These are phyloP conservation scores for Pestalotiopsis sp. DNA, from an alignment of 2,329 filamentous ascomycete genomes.

Conservation along the genomic window DNA sequence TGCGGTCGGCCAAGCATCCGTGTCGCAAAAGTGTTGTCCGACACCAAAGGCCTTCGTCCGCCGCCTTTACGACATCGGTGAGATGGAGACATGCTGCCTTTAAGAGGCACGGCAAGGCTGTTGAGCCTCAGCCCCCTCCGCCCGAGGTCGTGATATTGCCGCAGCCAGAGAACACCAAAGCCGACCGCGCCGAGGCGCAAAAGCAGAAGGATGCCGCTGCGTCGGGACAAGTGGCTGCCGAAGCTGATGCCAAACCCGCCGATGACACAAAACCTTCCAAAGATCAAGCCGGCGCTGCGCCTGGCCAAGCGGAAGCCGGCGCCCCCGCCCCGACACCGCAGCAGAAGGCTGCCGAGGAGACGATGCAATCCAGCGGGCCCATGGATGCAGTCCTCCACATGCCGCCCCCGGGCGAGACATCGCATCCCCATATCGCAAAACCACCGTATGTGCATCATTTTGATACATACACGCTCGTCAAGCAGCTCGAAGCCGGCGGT, in stretches of 20 bases:
- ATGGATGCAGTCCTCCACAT: slow-evolving; percentile 53
- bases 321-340: slow-evolving; percentile 28
- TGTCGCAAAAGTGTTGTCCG: slow-evolving; percentile 31
- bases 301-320: slow-evolving; percentile 11
- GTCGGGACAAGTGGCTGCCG: not conserved
- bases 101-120: slow-evolving; percentile 62
- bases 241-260: not conserved
- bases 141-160: slow-evolving; percentile 30
- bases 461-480: slow-evolving; percentile 89
- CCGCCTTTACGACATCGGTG: slow-evolving; percentile 40
- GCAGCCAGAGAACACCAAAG: slow-evolving; percentile 18
- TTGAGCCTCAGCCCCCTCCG: slow-evolving; percentile 44
- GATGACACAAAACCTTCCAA: slow-evolving; percentile 1
- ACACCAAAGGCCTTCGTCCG: slow-evolving; percentile 26
- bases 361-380: slow-evolving; percentile 44
- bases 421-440: slow-evolving; percentile 65
- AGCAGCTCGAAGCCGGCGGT: slow-evolving; percentile 71
- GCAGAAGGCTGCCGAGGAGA: slow-evolving; percentile 37
- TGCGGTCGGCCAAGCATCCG: slow-evolving; percentile 43
- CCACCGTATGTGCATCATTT: slow-evolving; percentile 93
- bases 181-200: not conserved
- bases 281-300: slow-evolving; percentile 12
- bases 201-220: slow-evolving; percentile 1
- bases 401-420: slow-evolving; percentile 31
- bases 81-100: slow-evolving; percentile 45